A percentile compares a stretch with the other conserved stretches of the same genome.
Conservation (phyloP, 768 basidiomycete genomes). For the Calocybe gangraenosa region DNA sequence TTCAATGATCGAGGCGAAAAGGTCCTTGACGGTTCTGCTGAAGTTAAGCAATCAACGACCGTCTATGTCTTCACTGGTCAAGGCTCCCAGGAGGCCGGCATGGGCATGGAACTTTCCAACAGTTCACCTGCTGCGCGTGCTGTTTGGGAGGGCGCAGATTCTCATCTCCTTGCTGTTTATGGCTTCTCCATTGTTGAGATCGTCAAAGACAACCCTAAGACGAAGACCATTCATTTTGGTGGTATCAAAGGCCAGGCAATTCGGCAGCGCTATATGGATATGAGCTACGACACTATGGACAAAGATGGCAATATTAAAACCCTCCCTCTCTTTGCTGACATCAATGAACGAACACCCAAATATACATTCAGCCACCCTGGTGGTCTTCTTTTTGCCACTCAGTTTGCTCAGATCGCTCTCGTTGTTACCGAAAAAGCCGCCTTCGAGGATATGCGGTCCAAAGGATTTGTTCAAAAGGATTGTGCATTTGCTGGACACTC, state of each 20-base stretch:
- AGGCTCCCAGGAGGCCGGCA: conserved; percentile 95
- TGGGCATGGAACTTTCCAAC: conserved; percentile 99
- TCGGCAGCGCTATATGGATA: conserved; percentile 99
- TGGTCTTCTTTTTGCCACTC: conserved; percentile 94
- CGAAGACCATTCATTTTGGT: conserved; percentile 98
- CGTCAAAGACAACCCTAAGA: conserved; percentile 97
- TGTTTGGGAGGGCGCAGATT: conserved; percentile 96
- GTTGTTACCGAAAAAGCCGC: conserved; percentile 98
- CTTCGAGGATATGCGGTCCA: conserved; percentile 96
- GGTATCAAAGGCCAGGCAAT: conserved; percentile 99
- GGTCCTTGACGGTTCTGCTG: conserved; percentile 88
- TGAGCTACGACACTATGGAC: conserved; percentile 97
- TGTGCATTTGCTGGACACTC: conserved; percentile 98
- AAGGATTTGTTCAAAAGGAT: conserved; percentile 89
- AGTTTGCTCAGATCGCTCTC: conserved; percentile 97
- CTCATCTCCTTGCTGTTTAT: conserved; percentile 89
- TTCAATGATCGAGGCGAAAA: conserved; percentile 83
- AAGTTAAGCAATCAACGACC: conserved; percentile 88
- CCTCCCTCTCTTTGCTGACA: conserved; percentile 92
- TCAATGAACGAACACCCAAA: conserved; percentile 88
- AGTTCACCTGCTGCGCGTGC: conserved; percentile 89
- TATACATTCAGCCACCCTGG: conserved; percentile 98
- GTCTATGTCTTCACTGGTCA: conserved; percentile 99
- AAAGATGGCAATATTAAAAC: conserved; percentile 96
- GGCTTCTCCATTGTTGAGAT: conserved; percentile 99